Evolutionary conservation across 805 yeast species (phyloP).

Genomic region (Candida corydali): DNA sequence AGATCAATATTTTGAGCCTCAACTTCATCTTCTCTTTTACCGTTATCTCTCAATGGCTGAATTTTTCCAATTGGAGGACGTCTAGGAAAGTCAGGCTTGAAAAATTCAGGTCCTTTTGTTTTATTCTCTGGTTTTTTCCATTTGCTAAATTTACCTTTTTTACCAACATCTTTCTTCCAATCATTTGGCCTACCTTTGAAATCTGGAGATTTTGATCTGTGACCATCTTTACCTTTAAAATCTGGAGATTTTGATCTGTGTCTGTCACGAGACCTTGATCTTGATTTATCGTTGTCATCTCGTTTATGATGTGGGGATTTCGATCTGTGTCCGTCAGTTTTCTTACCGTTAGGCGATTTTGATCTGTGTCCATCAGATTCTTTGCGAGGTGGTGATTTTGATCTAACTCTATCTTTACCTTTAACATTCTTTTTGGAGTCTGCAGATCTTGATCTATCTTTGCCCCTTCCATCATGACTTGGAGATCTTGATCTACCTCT

Average conservation of each 20-base stretch:
- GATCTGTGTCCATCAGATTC: no score
- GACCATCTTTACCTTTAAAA: not conserved
- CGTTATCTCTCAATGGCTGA: slow-evolving; percentile 1
- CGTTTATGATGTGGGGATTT: not conserved
- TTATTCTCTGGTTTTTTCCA: not conserved
- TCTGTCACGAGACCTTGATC: not conserved
- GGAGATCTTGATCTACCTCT: not conserved
- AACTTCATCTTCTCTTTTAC: not conserved
- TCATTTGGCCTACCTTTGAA: not conserved
- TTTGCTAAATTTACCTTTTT: no score
- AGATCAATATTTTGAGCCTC: slow-evolving; percentile 6
- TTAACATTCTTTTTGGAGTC: no score
- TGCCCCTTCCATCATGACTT: not conserved
- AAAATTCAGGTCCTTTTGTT: not conserved
- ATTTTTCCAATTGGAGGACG: slow-evolving; percentile 4
- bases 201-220: not conserved
- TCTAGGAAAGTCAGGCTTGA: not conserved
- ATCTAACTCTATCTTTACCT: no score
- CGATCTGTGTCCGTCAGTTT: no score
- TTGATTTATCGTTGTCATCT: not conserved
- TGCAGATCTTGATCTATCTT: not conserved
- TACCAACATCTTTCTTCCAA: no score
- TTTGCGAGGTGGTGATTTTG: no score
- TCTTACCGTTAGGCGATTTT: no score
- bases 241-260: not conserved